Evolutionary conservation across 495 filamentous ascomycete species (phyloP), one percentile per base, ranked within the genome.

Genomic region (Talaromyces wortmannii): DNA sequence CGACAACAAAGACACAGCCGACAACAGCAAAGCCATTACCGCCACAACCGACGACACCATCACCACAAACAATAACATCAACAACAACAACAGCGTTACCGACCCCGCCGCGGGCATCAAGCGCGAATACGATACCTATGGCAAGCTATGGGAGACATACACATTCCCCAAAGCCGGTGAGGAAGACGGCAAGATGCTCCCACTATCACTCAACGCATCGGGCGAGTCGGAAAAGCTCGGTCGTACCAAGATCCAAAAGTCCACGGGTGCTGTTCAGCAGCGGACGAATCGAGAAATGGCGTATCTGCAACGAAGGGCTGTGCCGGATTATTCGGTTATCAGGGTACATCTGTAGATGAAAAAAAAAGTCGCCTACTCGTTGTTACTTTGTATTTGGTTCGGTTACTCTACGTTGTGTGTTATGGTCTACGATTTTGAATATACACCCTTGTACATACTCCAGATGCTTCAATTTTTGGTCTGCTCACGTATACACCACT

Each of bases 281-380:
- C 78, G 88, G 59, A 87, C 75, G 59, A 72, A 57, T 53, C 72
- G 90, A 67, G 85, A 94, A 66, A 85, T 86, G 52, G 88, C 87
- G 10, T 79, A 84, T 63, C 67, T 90, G 57, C 80, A 82, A 45
- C 87, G 87, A 62, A 84, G 84, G 72, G 85, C 83, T 52, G 81
- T 85, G 46, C 84, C 83, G 42, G 80, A 86, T 57, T 95, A 95
- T 73, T 88, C 87, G 29, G 79, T 91, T 53, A 86, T 91, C 64
- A 78, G 81, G 65, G 84, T 92, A 55, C 65, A 81, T 50, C 70
- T 90, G 55, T 86, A 72, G 49, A 52, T 57, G 4, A 23, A 23
- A n/a, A n/a, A n/a, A n/a, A n/a, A n/a, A n/a, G n/a, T n/a, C n/a
- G n/a, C n/a, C n/a, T n/a, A n/a, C n/a, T n/a, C n/a, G n/a, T 7